Evolutionary conservation across 2,329 filamentous ascomycete species (phyloP).

Genomic region (Ophiostoma piceae): DNA sequence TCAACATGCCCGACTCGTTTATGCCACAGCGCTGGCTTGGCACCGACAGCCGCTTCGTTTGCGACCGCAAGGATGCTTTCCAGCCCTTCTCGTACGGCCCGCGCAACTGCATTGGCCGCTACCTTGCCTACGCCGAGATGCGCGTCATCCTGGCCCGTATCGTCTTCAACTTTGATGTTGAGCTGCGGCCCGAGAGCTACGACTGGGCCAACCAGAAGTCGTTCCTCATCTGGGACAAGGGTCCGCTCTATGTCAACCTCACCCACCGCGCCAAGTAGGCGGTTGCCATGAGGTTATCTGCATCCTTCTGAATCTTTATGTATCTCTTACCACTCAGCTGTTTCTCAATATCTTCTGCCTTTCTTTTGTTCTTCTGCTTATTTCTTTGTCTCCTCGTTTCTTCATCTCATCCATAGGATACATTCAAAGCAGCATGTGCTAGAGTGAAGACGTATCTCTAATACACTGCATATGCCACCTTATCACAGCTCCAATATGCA

Average conservation of each 20-base stretch:
- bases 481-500: neutral
- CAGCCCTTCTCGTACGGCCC: slow-evolving; percentile 47
- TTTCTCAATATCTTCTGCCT: neutral
- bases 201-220: slow-evolving; percentile 39
- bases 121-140: slow-evolving; percentile 49
- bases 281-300: neutral
- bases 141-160: slow-evolving; percentile 44
- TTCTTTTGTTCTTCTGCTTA: neutral
- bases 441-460: neutral
- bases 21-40: slow-evolving; percentile 46
- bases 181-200: slow-evolving; percentile 36
- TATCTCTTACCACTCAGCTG: neutral
- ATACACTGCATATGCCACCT: neutral
- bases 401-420: neutral
- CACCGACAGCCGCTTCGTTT: slow-evolving; percentile 35
- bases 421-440: neutral
- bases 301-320: too few species aligned
- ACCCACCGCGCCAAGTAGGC: slow-evolving; percentile 12
- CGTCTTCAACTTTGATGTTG: slow-evolving; percentile 47
- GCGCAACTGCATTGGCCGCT: slow-evolving; percentile 47
- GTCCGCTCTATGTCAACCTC: slow-evolving; percentile 32
- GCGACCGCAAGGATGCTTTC: slow-evolving; percentile 41
- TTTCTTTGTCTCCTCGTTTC: too few species aligned
- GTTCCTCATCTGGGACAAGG: slow-evolving; percentile 41
- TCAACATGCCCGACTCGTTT: slow-evolving; percentile 37